phyloP scores from a whole-genome alignment of 2,329 filamentous ascomycete species.

The Arthrobotrys conoides region DNA sequence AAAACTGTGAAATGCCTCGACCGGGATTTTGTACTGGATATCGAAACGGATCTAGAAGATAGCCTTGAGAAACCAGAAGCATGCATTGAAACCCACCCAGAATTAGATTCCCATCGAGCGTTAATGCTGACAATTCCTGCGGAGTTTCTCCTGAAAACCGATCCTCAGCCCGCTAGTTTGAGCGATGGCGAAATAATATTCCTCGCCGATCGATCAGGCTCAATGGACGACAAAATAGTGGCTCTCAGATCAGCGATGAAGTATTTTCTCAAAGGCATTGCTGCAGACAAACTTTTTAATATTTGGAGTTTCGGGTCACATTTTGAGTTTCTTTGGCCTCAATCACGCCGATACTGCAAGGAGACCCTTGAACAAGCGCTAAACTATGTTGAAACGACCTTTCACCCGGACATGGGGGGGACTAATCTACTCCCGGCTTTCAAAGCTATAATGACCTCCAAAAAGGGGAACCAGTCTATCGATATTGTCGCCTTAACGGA shows the following conservation, averaged over 20 bases:
- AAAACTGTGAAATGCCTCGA: conserved; percentile 60
- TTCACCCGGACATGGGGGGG: conserved; percentile 71
- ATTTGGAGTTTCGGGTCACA: conserved; percentile 73
- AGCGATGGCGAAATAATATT: conserved; percentile 61
- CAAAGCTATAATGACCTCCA: conserved; percentile 69
- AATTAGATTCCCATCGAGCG: conserved; percentile 62
- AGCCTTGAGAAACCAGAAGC: conserved; percentile 60
- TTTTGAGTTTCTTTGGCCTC: conserved; percentile 69
- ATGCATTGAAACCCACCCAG: conserved; percentile 64
- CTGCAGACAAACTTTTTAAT: conserved; percentile 62
- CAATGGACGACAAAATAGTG: conserved; percentile 69
- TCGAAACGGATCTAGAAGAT: conserved; percentile 52
- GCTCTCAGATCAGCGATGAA: conserved; percentile 71
- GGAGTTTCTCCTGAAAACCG: conserved; percentile 39
- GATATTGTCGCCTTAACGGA: conserved; percentile 74
- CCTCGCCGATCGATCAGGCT: conserved; percentile 66
- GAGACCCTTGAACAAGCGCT: conserved; percentile 68
- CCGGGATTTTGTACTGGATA: conserved; percentile 64
- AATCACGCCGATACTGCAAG: conserved; percentile 67
- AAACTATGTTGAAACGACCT: conserved; percentile 62
- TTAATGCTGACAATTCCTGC: conserved; percentile 64
- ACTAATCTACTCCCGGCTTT: conserved; percentile 72
- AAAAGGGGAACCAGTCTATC: conserved; percentile 66
- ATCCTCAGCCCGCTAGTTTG: background rate
- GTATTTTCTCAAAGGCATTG: conserved; percentile 75